Percentiles rank a stretch among this genome's conserved stretches.
Evolutionary conservation across 371 early-diverging fungal species (phyloP).

Genomic region (Saksenaea oblongispora): DNA sequence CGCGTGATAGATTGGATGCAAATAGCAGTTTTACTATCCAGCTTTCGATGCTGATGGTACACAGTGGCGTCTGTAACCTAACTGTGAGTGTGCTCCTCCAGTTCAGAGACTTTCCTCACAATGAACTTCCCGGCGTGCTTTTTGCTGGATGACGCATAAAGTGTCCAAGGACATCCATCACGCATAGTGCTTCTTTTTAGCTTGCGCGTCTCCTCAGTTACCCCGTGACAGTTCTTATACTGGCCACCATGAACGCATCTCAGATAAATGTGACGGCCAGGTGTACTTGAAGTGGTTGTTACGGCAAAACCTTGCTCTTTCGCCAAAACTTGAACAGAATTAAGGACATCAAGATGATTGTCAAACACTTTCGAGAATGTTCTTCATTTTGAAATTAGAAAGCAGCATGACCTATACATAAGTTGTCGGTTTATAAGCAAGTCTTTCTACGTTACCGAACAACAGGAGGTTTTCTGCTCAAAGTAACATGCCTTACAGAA

Average conservation of each 20-base stretch:
- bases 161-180: neutral
- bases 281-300: neutral
- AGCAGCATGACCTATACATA: neutral
- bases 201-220: neutral
- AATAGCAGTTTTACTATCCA: neutral
- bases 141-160: slow-evolving; percentile 3
- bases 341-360: neutral
- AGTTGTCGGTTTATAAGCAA: neutral
- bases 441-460: neutral
- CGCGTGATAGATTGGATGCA: neutral
- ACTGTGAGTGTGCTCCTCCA: neutral
- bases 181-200: neutral
- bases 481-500: neutral
- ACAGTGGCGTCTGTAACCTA: neutral
- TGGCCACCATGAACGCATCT: neutral
- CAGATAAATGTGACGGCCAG: neutral
- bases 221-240: neutral
- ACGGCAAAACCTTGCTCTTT: neutral
- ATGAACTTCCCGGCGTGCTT: neutral
- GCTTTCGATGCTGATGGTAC: neutral
- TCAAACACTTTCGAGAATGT: neutral
- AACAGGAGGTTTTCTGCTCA: neutral
- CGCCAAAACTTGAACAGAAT: neutral
- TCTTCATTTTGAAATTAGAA: neutral
- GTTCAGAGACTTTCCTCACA: neutral